Base-by-base conservation (phyloP, 176 grass and related monocot species). In the Puya raimondii region DNA sequence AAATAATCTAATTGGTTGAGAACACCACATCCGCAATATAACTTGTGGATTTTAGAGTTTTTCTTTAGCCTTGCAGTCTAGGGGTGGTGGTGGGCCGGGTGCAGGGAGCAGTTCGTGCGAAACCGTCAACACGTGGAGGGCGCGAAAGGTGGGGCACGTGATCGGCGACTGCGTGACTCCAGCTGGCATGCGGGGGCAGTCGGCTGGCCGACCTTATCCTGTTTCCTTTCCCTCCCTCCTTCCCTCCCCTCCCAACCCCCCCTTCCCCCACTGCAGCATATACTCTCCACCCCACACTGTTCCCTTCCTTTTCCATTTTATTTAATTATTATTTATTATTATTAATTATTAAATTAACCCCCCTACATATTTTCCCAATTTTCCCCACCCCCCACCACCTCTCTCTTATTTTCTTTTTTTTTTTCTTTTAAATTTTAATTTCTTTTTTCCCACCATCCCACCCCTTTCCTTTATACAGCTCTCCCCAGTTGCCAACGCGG, bases 131-230 rank as follows among this genome's bases (percentile, higher is more conserved):
- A 79, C 57, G 72, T 5, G 74, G 72, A 64, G 54, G 70, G 66
- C 10, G 67, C 71, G 57, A 3, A 64, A 63, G 83, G 78, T 79
- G 82, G 85, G 70, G 56, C 56, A 61, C 56, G 56, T 61, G 54
- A 59, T 59, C 54, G 54, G 54, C 4, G 54, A 59, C 54, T 69
- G 89, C 85, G 85, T 88, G 82, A 84, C 78, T 82, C 83, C 91
- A 94, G 86, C 91, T 94, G 80, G 83, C 80, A 67, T 76, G 47
- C 71, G 73, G 50, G 85, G 51, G 76, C 73, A 23, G 33, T 42
- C 33, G 33, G 33, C 52, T 56, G 56, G 56, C 56, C 56, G 14
- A 61, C 56, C 56, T 61, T 61, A 61, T 61, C 56, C 56, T 61
- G 17, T 61, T 61, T 61, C 56, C 56, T n/a, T 20, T 61, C 56